Percentiles rank a stretch among this genome's conserved stretches.
Evolutionary conservation across 352 stramenopile genomes (phyloP).

Genomic region (Globisporangium perplexum): DNA sequence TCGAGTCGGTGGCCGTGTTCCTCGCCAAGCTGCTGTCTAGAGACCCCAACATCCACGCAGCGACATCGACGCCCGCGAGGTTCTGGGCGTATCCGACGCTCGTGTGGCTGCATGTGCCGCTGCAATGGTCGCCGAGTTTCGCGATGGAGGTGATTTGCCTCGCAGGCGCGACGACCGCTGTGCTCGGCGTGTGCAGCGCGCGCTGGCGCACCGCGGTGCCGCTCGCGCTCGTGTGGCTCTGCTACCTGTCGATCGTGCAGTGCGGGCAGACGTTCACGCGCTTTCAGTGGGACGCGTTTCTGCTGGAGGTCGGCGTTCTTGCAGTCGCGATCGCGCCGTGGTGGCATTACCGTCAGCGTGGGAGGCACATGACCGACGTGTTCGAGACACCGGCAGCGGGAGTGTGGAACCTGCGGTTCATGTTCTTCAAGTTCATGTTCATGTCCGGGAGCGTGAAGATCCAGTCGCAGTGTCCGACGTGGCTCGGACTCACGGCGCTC

Average conservation of each 20-base stretch:
- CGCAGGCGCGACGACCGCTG: constrained; percentile 19
- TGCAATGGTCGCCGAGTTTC: constrained; percentile 41
- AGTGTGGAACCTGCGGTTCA: constrained; percentile 75
- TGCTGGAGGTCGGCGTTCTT: constrained; percentile 84
- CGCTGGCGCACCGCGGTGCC: constrained; percentile 28
- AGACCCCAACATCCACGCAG: constrained; percentile 7
- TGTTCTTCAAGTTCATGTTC: constrained; percentile 94
- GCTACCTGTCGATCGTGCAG: constrained; percentile 73
- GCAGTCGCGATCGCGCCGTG: constrained; percentile 43
- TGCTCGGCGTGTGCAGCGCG: constrained; percentile 22
- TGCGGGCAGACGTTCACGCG: constrained; percentile 85
- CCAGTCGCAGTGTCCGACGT: constrained; percentile 87
- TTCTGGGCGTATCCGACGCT: constrained; percentile 41
- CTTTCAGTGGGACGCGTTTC: constrained; percentile 92
- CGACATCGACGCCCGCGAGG: constrained; percentile 13
- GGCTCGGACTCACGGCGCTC: constrained; percentile 84
- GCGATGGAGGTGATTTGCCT: constrained; percentile 45
- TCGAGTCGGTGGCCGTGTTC: constrained; percentile 51
- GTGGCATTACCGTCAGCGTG: constrained; percentile 10
- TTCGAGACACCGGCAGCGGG: constrained; percentile 27
- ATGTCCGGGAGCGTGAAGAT: constrained; percentile 92
- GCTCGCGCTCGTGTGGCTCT: constrained; percentile 40
- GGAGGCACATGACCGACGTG: not conserved
- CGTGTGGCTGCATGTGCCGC: constrained; percentile 41
- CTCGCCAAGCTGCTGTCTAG: constrained; percentile 28